Base-by-base conservation (phyloP, 495 filamentous ascomycete species). In the Aspergillus leporis region DNA sequence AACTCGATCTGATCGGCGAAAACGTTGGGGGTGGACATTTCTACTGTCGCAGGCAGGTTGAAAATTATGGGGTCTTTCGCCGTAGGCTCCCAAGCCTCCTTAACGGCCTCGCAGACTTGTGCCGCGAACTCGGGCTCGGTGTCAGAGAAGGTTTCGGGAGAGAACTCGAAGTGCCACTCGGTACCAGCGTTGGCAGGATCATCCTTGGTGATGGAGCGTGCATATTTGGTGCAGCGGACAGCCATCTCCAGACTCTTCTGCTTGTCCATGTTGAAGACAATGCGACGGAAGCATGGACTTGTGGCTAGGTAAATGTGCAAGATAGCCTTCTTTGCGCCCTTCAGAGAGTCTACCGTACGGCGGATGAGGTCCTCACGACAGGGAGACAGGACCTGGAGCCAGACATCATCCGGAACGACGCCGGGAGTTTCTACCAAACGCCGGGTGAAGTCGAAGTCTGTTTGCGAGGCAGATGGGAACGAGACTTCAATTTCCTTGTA, bases 401-500 rank as follows among this genome's bases (percentile, higher is more conserved):
- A 96, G 47, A 98, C 94, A 78, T 98, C 93, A 63, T 93, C 90
- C 34, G 94, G 94, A 10, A 93, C 86, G 5, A 85, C 82, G 30
- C 90, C 92, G 5, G 92, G 90, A 12, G 92, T 95, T 65, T 94
- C 87, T 53, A 98, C 85, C 41, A 98, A 78, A 59, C 88, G 85
- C 51, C 90, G 85, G 30, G 93, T 97, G 72, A 97, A 98, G 74
- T 96, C 92, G 79, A 92, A 97, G 70, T 98, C 94, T 65, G 87
- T 95, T 73, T 96, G 87, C 28, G 91, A 95, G 19, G 93, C 90
- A 5, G 93, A 95, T 34, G 94, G 94, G 75, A 96, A 98, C 1
- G 92, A 96, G 12, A 97, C 88, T 72, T 98, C 94, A 64, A 98
- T 96, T 74, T 98, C 94, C 74, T 97, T 98, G 81, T 97, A 98